A percentile compares a stretch with the other conserved stretches of the same genome.
These are phyloP conservation scores for Stagonosporopsis cucurbitacearum DNA, from an alignment of 2,329 filamentous ascomycete species.

Conservation along the genomic window DNA sequence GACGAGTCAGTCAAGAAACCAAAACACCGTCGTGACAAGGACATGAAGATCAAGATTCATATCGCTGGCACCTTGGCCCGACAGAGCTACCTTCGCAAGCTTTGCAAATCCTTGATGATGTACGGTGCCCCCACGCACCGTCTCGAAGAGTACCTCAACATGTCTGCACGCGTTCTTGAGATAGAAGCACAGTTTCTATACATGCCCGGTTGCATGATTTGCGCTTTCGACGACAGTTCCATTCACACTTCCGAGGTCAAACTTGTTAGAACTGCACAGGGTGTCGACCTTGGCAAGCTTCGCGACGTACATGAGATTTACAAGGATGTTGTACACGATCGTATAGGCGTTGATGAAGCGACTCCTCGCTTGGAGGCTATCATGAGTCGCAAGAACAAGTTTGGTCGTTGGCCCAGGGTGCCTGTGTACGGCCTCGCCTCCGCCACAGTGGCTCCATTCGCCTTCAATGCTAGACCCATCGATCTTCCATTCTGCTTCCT, in stretches of 20 bases:
- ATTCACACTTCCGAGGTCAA: constrained; percentile 84
- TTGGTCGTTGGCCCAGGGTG: constrained; percentile 58
- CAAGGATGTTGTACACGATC: constrained; percentile 81
- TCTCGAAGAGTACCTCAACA: constrained; percentile 88
- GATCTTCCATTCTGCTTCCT: constrained; percentile 80
- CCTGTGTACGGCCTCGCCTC: constrained; percentile 78
- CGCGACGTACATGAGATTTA: constrained; percentile 78
- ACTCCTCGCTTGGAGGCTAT: constrained; percentile 68
- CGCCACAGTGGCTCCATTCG: constrained; percentile 78
- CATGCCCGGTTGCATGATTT: constrained; percentile 90
- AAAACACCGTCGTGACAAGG: constrained; percentile 52
- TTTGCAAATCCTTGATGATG: constrained; percentile 86
- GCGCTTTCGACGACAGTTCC: constrained; percentile 79
- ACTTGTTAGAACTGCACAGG: constrained; percentile 71
- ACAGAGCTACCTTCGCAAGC: constrained; percentile 81
- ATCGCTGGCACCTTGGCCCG: constrained; percentile 75
- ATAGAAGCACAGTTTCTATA: constrained; percentile 91
- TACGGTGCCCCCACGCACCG: constrained; percentile 92
- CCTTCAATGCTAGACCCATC: constrained; percentile 76
- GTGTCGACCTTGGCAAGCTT: constrained; percentile 75
- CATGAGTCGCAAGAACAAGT: constrained; percentile 63
- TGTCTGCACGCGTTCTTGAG: constrained; percentile 86
- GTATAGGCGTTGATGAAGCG: constrained; percentile 74
- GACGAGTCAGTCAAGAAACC: constrained; percentile 48
- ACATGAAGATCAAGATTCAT: constrained; percentile 66